phyloP scores from a whole-genome alignment of 2,329 filamentous ascomycete species.

The Rhinocladiella similis region DNA sequence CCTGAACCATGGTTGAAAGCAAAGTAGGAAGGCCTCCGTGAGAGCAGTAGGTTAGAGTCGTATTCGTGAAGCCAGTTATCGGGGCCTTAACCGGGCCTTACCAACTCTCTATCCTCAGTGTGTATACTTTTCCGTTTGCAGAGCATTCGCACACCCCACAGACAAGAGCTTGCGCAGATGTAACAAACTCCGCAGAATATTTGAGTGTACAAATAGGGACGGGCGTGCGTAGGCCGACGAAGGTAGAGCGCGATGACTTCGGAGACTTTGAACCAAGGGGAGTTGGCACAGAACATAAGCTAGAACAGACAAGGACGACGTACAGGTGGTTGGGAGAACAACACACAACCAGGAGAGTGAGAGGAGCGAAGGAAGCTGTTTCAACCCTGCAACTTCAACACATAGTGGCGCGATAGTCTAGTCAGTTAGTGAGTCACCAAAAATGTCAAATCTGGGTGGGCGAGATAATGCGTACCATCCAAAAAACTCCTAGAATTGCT shows the following conservation, averaged over 20 bases:
- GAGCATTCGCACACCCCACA: conserved; percentile 9
- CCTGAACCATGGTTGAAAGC: conserved; percentile 16
- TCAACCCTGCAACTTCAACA: conserved; percentile 31
- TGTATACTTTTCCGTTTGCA: neutral
- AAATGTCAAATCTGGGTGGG: neutral
- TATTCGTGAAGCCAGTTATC: too few species aligned
- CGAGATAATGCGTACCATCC: conserved; percentile 33
- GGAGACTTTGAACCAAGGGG: conserved; percentile 37
- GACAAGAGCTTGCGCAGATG: conserved; percentile 23
- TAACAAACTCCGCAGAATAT: conserved; percentile 47
- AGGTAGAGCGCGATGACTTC: conserved; percentile 55
- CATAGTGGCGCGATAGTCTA: conserved; percentile 31
- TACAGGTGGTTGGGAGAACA: conserved; percentile 47
- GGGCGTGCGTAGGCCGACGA: conserved; percentile 41
- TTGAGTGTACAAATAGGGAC: conserved; percentile 51
- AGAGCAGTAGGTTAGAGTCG: too few species aligned
- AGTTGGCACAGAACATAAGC: neutral
- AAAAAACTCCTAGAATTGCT: conserved; percentile 50
- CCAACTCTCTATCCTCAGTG: neutral
- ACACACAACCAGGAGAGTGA: conserved; percentile 30
- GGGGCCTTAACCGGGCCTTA: too few species aligned
- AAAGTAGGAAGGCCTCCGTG: conserved; percentile 5
- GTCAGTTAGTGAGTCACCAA: neutral
- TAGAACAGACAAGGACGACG: conserved; percentile 20
- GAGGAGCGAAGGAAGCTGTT: conserved; percentile 28